These are phyloP conservation scores for Penicillium freii DNA, from an alignment of 2,329 filamentous ascomycete species.

Conservation along the genomic window DNA sequence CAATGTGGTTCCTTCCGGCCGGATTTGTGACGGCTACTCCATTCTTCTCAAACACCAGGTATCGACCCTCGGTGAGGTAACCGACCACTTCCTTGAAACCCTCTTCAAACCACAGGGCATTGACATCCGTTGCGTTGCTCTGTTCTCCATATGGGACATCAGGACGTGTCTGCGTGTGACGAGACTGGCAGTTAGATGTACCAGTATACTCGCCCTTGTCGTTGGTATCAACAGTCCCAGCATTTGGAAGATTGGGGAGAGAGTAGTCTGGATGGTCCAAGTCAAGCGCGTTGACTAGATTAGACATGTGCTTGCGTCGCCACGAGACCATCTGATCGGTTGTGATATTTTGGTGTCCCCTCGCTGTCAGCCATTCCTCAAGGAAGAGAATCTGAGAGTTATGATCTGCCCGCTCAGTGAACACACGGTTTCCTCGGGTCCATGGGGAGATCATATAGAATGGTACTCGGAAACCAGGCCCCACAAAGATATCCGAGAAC, in stretches of 20 bases:
- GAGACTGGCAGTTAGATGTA: conserved; percentile 45
- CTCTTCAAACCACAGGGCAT: conserved; percentile 47
- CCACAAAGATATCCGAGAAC: conserved; percentile 46
- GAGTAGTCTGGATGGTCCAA: conserved; percentile 50
- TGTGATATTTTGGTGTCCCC: conserved; percentile 42
- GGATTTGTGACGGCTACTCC: conserved; percentile 46
- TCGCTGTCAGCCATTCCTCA: conserved; percentile 51
- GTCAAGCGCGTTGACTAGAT: conserved; percentile 50
- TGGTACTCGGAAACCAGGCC: conserved; percentile 52
- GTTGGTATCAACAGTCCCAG: conserved; percentile 45
- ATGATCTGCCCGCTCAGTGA: conserved; percentile 56
- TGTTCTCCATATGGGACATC: conserved; percentile 51
- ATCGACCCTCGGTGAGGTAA: conserved; percentile 55
- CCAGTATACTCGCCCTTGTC: conserved; percentile 48
- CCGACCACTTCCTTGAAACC: conserved; percentile 56
- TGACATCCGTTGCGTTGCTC: conserved; percentile 33
- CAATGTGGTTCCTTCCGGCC: conserved; percentile 14
- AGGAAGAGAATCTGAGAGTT: conserved; percentile 57
- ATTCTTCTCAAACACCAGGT: conserved; percentile 51
- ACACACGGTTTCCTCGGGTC: conserved; percentile 55
- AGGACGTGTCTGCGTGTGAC: conserved; percentile 40
- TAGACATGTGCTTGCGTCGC: conserved; percentile 50
- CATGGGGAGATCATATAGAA: conserved; percentile 58
- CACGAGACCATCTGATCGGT: conserved; percentile 47
- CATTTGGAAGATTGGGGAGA: conserved; percentile 48